Evolutionary conservation across 352 stramenopile species (phyloP), one percentile per base, ranked within the genome.

Genomic region (Pythium phragmitis): DNA sequence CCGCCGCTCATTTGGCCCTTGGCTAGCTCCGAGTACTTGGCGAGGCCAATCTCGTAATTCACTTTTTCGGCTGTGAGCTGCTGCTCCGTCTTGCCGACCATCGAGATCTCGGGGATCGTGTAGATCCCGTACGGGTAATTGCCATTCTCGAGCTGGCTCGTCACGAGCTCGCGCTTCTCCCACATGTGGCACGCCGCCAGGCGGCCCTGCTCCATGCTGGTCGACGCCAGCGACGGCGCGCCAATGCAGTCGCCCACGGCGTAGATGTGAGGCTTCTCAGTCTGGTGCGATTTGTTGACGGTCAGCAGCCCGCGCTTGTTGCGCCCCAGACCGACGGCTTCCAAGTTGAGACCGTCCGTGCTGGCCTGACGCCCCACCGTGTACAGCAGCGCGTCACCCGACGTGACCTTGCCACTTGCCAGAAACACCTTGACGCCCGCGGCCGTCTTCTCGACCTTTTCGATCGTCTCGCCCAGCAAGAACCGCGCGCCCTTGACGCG

Each of bases 151-250:
- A 54, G 48, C 48, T 54, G 48, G 48, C 48, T 54, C 48, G 48
- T 34, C 48, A 26, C 48, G 48, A 54, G 48, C 48, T 54, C 48
- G 13, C 48, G 48, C 17, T 39, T 23, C 13, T 54, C 48, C 36
- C 85, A 76, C 89, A 97, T 97, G 71, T 96, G 87, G 33, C 91
- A 79, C 0, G 85, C 94, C 28, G 88, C 89, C 60, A 93, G 65
- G 26, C 87, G 82, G 13, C 89, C 89, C 65, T 97, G 89, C 69
- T 97, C 89, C 89, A 97, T 97, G 39, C 85, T 94, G 14, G 88
- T 96, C 45, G 88, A 96, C 23, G 89, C 89, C 46, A 97, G 80
- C 7, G 86, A 87, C 4, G 89, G 89, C 65, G 89, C 96, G 8
- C 89, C 89, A 58, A 96, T 97, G 70, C 89, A 92, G 63, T 97